Percentiles rank a stretch among this genome's conserved stretches.
phyloP scores from a whole-genome alignment of 1,284 basidiomycete genomes.

The Neonothopanus nambi region DNA sequence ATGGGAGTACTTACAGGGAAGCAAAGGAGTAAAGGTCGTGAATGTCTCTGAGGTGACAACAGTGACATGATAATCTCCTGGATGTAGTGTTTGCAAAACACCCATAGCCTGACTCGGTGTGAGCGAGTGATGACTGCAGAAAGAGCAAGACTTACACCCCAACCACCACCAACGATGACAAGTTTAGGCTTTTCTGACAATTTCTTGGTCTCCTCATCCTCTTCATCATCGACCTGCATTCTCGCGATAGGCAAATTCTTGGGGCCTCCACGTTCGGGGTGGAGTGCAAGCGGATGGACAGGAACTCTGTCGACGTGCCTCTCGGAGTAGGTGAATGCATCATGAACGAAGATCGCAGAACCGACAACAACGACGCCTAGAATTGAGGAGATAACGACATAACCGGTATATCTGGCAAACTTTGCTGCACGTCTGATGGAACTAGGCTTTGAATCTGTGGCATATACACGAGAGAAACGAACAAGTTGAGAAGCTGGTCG shows the following conservation, averaged over 20 bases:
- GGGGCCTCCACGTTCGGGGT: constrained; percentile 82
- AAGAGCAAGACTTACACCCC: constrained; percentile 75
- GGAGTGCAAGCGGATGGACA: constrained; percentile 78
- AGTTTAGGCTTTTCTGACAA: constrained; percentile 78
- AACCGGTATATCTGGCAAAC: constrained; percentile 48
- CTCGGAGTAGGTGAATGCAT: constrained; percentile 87
- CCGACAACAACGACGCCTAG: constrained; percentile 68
- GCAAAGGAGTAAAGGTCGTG: constrained; percentile 90
- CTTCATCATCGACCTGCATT: constrained; percentile 71
- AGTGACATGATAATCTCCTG: constrained; percentile 89
- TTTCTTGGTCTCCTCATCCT: constrained; percentile 65
- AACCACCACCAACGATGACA: constrained; percentile 93
- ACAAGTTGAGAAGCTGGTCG: neutral
- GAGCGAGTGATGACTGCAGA: no score
- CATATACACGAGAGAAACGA: constrained; percentile 7
- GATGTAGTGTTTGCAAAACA: constrained; percentile 71
- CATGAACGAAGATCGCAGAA: constrained; percentile 79
- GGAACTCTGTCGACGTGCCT: constrained; percentile 83
- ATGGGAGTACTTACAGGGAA: constrained; percentile 71
- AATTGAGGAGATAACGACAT: constrained; percentile 60
- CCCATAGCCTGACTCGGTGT: constrained; percentile 67
- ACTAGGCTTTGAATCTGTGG: constrained; percentile 11
- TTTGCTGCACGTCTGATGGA: constrained; percentile 20
- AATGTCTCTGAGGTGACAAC: constrained; percentile 84
- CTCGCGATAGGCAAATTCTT: constrained; percentile 87